Percentiles rank a stretch among this genome's conserved stretches.
Evolutionary conservation across 169 alveolate genomes (phyloP).

Genomic region (Plasmodium adleri): DNA sequence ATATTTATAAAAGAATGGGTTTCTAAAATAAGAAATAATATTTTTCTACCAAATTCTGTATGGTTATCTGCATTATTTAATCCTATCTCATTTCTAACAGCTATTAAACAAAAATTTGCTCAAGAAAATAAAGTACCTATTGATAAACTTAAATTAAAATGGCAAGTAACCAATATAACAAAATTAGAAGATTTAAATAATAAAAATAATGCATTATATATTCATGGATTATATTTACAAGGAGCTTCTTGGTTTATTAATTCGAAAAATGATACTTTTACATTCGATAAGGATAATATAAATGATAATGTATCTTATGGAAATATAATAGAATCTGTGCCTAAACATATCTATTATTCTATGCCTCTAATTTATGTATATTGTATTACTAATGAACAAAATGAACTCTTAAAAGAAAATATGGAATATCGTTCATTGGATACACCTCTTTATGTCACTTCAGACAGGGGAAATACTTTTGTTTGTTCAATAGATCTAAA

Average conservation of each 20-base stretch:
- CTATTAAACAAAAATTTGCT: conserved; percentile 90
- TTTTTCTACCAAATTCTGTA: conserved; percentile 47
- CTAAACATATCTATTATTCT: conserved; percentile 50
- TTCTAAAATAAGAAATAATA: conserved; percentile 40
- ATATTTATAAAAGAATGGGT: conserved; percentile 72
- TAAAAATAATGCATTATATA: conserved; percentile 62
- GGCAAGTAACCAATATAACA: conserved; percentile 70
- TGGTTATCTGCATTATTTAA: conserved; percentile 94
- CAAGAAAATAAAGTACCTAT: conserved; percentile 69
- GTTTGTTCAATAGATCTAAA: conserved; percentile 66
- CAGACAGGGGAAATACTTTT: conserved; percentile 65
- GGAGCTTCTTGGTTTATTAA: conserved; percentile 71
- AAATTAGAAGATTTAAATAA: conserved; percentile 64
- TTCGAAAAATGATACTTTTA: conserved; percentile 55
- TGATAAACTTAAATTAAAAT: conserved; percentile 56
- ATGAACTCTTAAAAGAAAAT: conserved; percentile 14
- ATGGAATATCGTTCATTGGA: conserved; percentile 28
- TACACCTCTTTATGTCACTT: conserved; percentile 54
- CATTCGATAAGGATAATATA: conserved; percentile 37
- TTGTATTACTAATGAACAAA: conserved; percentile 58
- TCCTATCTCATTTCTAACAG: conserved; percentile 96
- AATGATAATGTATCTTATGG: conserved; percentile 54
- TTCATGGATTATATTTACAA: conserved; percentile 67
- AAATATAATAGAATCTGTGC: conserved; percentile 56
- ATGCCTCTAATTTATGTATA: conserved; percentile 67